These are phyloP conservation scores for Petunia axillaris DNA, from an alignment of 257 asterid species.

Conservation along the genomic window DNA sequence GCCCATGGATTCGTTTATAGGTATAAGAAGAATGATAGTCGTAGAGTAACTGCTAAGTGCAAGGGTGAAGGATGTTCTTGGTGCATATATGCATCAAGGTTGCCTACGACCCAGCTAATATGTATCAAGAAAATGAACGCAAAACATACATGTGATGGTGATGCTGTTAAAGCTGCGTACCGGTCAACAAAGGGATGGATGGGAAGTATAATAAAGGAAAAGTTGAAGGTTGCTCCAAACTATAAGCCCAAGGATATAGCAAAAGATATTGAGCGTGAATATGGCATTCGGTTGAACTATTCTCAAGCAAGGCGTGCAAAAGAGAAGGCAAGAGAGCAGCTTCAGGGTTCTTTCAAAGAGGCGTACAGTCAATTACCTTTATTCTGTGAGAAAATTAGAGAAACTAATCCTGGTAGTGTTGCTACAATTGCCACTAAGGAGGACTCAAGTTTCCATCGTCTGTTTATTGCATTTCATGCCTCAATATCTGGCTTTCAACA, in stretches of 20 bases:
- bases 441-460: conserved; percentile 86
- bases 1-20: conserved; percentile 96
- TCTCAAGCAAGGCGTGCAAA: conserved; percentile 99
- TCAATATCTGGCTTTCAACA: conserved; percentile 85
- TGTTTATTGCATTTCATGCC: conserved; percentile 89
- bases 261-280: conserved; percentile 86
- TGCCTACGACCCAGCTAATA: conserved; percentile 90
- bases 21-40: conserved; percentile 95
- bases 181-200: conserved; percentile 98
- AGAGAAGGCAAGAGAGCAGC: conserved; percentile 98
- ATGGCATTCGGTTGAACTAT: conserved; percentile 95
- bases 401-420: conserved; percentile 92
- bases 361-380: conserved; percentile 89
- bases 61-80: conserved; percentile 95
- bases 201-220: conserved; percentile 91
- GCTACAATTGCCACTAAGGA: conserved; percentile 87
- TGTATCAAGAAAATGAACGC: conserved; percentile 92
- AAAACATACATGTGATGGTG: conserved; percentile 88
- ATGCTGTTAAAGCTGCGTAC: conserved; percentile 87
- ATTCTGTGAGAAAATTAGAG: conserved; percentile 87
- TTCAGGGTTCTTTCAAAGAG: conserved; percentile 94
- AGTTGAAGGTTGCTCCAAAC: conserved; percentile 83
- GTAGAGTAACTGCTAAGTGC: conserved; percentile 97
- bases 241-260: conserved; percentile 97
- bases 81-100: conserved; percentile 92